Evolutionary conservation across 2,329 filamentous ascomycete species (phyloP), one percentile per base, ranked within the genome.

Genomic region (Fusarium oxysporum): DNA sequence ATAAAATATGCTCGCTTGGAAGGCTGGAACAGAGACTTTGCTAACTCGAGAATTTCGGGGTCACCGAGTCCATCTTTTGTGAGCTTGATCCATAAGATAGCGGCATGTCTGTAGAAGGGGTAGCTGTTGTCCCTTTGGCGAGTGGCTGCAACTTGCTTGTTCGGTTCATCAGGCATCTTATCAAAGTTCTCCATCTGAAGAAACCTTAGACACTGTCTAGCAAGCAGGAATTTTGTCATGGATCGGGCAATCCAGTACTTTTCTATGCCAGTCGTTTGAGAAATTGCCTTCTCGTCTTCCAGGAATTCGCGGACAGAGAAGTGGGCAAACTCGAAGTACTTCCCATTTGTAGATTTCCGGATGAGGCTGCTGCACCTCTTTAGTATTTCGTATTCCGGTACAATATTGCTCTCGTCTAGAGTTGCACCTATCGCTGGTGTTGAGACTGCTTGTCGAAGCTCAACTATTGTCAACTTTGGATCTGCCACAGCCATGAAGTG

Each of bases 241-340:
- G 3, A 0, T 1, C 9, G 11, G 0, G 58, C 11, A 5, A 71
- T 13, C 23, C 19, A 13, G 25, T 66, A 74, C 1, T 50, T 35
- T 4, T 21, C 19, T 3, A 74, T 21, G 0, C 28, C 50, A 1
- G 23, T 8, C 1, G 17, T 17, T 8, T 41, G 17, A 3, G 8
- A 43, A 0, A 64, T 14, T 1, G 32, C 56, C 1, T 7, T 21
- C 41, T 54, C 8, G 17, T 62, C 32, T 23, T 55, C 30, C 5
- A 75, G 56, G 17, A 63, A 75, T 6, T 75, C 73, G 12, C 50
- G 44, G 5, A 75, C 72, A 2, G 72, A 62, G 35, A 75, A 75
- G 2, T 75, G 72, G 0, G 72, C 70, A 40, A 67, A 65, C 7
- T 73, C 73, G 8, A 75, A 55, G 25, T 21, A 17, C 0, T 2